Evolutionary conservation across 2,329 filamentous ascomycete genomes (phyloP).

Genomic region (Beauveria caledonica): DNA sequence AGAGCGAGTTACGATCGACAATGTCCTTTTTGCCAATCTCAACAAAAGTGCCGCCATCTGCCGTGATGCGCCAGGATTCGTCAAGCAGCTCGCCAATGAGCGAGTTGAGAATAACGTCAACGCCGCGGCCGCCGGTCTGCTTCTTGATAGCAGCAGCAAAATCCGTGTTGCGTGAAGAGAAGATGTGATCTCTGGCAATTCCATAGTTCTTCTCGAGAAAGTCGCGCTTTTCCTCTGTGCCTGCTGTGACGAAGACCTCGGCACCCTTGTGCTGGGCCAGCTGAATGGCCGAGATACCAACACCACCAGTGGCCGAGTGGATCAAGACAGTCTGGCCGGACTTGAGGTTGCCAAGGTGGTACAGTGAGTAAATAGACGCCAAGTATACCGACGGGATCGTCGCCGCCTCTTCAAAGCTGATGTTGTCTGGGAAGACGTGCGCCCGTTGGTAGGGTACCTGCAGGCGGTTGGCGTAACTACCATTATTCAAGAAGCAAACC

Average conservation of each 20-base stretch:
- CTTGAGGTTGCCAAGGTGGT: slow-evolving; percentile 19
- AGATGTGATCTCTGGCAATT: slow-evolving; percentile 24
- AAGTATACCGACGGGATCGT: slow-evolving; percentile 24
- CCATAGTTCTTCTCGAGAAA: slow-evolving; percentile 19
- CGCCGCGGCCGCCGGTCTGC: slow-evolving; percentile 21
- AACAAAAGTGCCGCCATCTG: slow-evolving; percentile 24
- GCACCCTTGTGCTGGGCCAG: slow-evolving; percentile 20
- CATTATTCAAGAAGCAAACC: slow-evolving; percentile 13
- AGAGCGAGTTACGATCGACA: slow-evolving; percentile 15
- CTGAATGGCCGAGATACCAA: slow-evolving; percentile 24
- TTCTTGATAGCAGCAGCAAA: slow-evolving; percentile 22
- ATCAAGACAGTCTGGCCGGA: slow-evolving; percentile 27
- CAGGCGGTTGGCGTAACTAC: neutral
- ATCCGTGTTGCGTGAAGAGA: slow-evolving; percentile 19
- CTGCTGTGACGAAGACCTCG: slow-evolving; percentile 22
- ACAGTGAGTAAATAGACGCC: slow-evolving; percentile 20
- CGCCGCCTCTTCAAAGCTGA: slow-evolving; percentile 27
- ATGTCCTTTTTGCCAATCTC: slow-evolving; percentile 28
- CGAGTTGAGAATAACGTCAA: slow-evolving; percentile 28
- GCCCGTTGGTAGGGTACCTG: neutral
- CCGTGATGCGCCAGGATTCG: slow-evolving; percentile 26
- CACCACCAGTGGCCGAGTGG: slow-evolving; percentile 24
- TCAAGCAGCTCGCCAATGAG: slow-evolving; percentile 25
- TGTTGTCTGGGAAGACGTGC: slow-evolving; percentile 23
- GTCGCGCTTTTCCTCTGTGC: slow-evolving; percentile 22